These are phyloP conservation scores for Backusella tuberculispora DNA, from an alignment of 192 early-diverging fungal species.

Conservation along the genomic window DNA sequence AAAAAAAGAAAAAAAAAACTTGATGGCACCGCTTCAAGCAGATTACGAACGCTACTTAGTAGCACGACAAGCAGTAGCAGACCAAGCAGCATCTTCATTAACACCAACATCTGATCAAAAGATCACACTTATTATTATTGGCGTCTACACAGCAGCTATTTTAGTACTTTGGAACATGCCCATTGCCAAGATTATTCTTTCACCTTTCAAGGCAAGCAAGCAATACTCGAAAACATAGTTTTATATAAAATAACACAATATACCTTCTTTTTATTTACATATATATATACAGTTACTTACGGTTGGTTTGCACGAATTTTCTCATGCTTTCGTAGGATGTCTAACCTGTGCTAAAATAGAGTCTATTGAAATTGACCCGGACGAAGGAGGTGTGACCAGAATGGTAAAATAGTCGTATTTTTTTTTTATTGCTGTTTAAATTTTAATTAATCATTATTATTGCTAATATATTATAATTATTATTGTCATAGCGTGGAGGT, in stretches of 20 bases:
- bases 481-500: constrained; percentile 61
- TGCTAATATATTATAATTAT: not conserved
- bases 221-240: not conserved
- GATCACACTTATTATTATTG: constrained; percentile 54
- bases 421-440: too few relatives aligned
- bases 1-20: not conserved
- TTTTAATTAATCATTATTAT: not conserved
- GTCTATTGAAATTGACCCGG: constrained; percentile 88
- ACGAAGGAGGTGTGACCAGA: constrained; percentile 88
- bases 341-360: constrained; percentile 90
- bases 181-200: constrained; percentile 79
- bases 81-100: constrained; percentile 27
- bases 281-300: constrained; percentile 66
- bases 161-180: constrained; percentile 89
- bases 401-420: constrained; percentile 51
- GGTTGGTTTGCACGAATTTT: constrained; percentile 94
- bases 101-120: constrained; percentile 44
- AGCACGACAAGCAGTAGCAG: constrained; percentile 37
- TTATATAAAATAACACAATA: not conserved
- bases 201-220: constrained; percentile 84
- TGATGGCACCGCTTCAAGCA: constrained; percentile 31
- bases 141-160: constrained; percentile 68
- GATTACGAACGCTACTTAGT: constrained; percentile 40
- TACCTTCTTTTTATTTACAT: constrained; percentile 1
- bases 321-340: constrained; percentile 85